Evolutionary conservation across 2,329 filamentous ascomycete genomes (phyloP), one percentile per base, ranked within the genome.

Genomic region (Cyanodermella asteris): DNA sequence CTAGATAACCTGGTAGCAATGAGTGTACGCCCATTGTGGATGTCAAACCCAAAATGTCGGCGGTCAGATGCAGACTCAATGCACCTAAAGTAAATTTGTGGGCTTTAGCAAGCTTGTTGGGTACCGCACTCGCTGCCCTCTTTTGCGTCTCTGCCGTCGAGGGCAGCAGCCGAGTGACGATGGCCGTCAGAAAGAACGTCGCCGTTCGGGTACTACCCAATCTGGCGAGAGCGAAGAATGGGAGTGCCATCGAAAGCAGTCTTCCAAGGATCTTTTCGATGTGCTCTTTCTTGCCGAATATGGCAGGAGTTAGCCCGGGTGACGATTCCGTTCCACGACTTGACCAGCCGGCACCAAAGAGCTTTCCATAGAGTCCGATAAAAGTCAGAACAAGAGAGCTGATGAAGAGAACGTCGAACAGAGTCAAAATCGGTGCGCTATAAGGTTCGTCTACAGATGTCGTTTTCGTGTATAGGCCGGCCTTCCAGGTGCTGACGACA

Each of bases 241-340:
- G 64, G 16, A 69, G 36, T 3, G 50, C 42, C 13, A 61, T 38
- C 11, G 53, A 47, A 16, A 49, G 28, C n/a, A 48, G 36, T 24
- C 46, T 51, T 11, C 41, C 35, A 10, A 45, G 24, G 11, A 46
- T 39, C 10, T 29, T 32, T 62, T 84, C 21, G 80, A 91, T 47
- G 67, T 97, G 25, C 61, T 97, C 10, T 87, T 97, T 11, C 63
- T 97, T 16, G 87, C 87, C 21, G 87, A 97, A 43, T 82, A 97
- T 45, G 87, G 87, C 19, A 69, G 82, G 22, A 94, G 84, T 44
- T n/a, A n/a, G n/a, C n/a, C n/a, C n/a, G n/a, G n/a, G n/a, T n/a
- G n/a, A n/a, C n/a, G n/a, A n/a, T n/a, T n/a, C n/a, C n/a, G n/a
- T n/a, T n/a, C n/a, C n/a, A n/a, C n/a, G n/a, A n/a, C n/a, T n/a